Percentiles rank a stretch among this genome's conserved stretches.
Evolutionary conservation across 2,329 filamentous ascomycete species (phyloP).

Genomic region (Camillea tinctor): DNA sequence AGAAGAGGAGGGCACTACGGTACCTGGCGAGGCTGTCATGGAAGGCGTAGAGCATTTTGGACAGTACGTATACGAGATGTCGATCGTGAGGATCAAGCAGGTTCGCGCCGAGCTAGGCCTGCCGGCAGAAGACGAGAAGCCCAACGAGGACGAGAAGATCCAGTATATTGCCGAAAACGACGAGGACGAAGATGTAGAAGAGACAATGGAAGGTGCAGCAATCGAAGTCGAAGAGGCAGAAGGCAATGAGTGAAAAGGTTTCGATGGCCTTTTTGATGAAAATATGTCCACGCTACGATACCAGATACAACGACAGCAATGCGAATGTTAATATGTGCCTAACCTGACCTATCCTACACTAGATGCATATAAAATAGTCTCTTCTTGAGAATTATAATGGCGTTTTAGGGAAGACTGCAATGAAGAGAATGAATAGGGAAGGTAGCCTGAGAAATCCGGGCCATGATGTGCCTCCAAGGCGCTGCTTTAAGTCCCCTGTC

Average conservation of each 20-base stretch:
- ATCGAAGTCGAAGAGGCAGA: constrained; percentile 13
- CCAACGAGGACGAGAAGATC: constrained; percentile 31
- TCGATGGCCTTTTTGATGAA: neutral
- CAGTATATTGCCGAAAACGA: constrained; percentile 25
- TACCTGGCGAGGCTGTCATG: constrained; percentile 68
- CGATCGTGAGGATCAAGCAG: constrained; percentile 58
- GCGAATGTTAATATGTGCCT: too few species aligned
- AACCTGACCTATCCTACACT: too few species aligned
- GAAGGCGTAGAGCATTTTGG: constrained; percentile 90
- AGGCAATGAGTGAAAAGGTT: neutral
- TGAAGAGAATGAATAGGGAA: too few species aligned
- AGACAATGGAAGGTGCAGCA: constrained; percentile 5
- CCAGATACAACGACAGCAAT: neutral
- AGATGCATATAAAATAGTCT: too few species aligned
- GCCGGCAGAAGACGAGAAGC: constrained; percentile 21
- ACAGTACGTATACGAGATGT: constrained; percentile 97
- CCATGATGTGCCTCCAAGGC: too few species aligned
- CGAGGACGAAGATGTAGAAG: constrained; percentile 25
- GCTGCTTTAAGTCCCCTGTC: too few species aligned
- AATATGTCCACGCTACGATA: neutral
- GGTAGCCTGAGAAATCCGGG: too few species aligned
- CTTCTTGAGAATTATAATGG: too few species aligned
- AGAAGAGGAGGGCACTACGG: constrained; percentile 46
- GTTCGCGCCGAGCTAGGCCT: constrained; percentile 41
- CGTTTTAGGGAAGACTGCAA: too few species aligned